phyloP scores from a whole-genome alignment of 441 rosid species.

The Theobroma grandiflorum region DNA sequence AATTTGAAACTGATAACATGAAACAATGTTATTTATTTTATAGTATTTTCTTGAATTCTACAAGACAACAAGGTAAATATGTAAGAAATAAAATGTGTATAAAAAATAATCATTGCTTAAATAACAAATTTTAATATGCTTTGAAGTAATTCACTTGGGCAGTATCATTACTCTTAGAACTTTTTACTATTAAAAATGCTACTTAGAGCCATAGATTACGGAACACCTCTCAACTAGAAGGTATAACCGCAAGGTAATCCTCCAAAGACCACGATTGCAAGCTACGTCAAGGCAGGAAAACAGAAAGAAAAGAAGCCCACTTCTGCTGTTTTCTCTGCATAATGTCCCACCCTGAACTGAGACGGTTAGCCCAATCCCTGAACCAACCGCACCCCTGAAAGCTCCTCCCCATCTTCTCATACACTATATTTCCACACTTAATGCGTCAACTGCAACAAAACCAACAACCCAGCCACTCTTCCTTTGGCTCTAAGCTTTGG shows the following conservation, averaged over 20 bases:
- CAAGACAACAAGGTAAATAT: no score
- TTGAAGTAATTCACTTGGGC: no score
- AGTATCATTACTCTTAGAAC: no score
- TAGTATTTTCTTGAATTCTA: no score
- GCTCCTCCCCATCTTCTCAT: constrained; percentile 60
- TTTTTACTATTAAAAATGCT: no score
- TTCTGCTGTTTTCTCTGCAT: constrained; percentile 13
- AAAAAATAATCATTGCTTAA: no score
- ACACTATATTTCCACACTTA: not conserved
- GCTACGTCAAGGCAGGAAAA: constrained; percentile 37
- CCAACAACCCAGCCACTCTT: constrained; percentile 38
- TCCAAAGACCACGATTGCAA: constrained; percentile 47
- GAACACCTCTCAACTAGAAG: constrained; percentile 9
- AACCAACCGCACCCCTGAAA: constrained; percentile 56
- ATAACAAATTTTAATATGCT: no score
- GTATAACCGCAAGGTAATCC: constrained; percentile 29
- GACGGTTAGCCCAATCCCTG: constrained; percentile 33
- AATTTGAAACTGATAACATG: no score
- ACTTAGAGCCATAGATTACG: not conserved
- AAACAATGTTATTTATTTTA: no score
- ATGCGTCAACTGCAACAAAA: constrained; percentile 32
- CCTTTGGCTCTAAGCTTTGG: constrained; percentile 37
- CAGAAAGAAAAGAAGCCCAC: not conserved
- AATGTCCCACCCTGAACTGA: constrained; percentile 38
- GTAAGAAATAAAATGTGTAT: no score